These are phyloP conservation scores for Lagerstroemia fauriei DNA, from an alignment of 441 rosid genomes.

Conservation along the genomic window DNA sequence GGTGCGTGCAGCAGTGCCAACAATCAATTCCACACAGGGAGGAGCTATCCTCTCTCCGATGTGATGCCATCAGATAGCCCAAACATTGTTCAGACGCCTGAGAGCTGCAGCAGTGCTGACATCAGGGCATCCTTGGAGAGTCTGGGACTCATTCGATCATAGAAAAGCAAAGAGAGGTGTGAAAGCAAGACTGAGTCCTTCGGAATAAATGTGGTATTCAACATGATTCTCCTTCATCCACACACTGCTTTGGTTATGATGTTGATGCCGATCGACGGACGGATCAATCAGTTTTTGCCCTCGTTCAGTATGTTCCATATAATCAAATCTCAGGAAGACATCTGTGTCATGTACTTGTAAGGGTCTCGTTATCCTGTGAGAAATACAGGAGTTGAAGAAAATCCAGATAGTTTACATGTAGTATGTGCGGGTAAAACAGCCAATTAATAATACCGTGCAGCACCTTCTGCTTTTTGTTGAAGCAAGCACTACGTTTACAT, in stretches of 20 bases:
- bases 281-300: neutral
- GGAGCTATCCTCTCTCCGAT: constrained; percentile 79
- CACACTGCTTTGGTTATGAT: neutral
- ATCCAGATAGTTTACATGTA: neutral
- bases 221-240: neutral
- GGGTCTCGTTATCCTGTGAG: neutral
- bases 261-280: neutral
- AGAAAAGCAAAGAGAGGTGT: constrained; percentile 18
- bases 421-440: neutral
- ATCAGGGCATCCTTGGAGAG: constrained; percentile 56
- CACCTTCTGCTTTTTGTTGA: neutral
- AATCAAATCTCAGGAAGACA: neutral
- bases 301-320: neutral
- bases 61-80: constrained; percentile 71
- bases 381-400: neutral
- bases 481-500: neutral
- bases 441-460: neutral
- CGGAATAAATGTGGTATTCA: too few relatives aligned
- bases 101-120: constrained; percentile 43
- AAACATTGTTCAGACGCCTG: constrained; percentile 56
- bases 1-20: constrained; percentile 61
- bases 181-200: neutral
- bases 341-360: neutral
- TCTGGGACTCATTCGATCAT: constrained; percentile 55
- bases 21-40: constrained; percentile 58